A percentile compares a stretch with the other conserved stretches of the same genome.
phyloP scores from a whole-genome alignment of 1,284 basidiomycete species.

The Rhodotorula glutinis region DNA sequence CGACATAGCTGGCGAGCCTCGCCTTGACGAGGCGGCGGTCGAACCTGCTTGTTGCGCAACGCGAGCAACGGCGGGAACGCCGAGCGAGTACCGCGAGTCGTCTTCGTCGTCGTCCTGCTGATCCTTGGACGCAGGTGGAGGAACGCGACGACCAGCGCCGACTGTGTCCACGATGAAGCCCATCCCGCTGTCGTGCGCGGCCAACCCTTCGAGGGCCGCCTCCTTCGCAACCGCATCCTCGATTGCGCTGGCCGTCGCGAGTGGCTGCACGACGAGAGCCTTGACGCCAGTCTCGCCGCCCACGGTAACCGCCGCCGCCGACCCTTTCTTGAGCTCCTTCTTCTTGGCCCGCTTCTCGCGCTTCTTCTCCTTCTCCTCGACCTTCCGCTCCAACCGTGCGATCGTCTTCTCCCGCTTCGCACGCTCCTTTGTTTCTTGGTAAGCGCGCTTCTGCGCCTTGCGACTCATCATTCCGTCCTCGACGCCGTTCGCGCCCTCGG shows the following conservation, averaged over 20 bases:
- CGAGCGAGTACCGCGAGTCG: conserved; percentile 34
- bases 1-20: neutral
- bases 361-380: conserved; percentile 23
- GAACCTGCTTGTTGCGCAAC: neutral
- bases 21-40: neutral
- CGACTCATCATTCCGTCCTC: conserved; percentile 3
- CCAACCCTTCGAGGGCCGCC: conserved; percentile 3
- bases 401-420: conserved; percentile 19
- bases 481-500: neutral
- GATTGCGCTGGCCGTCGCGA: conserved; percentile 1
- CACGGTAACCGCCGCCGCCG: neutral
- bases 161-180: conserved; percentile 13
- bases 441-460: conserved; percentile 18
- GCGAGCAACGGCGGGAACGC: conserved; percentile 5
- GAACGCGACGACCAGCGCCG: neutral
- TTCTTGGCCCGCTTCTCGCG: conserved; percentile 3
- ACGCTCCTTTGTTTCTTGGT: conserved; percentile 21
- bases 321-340: conserved; percentile 1
- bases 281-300: neutral
- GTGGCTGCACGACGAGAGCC: neutral
- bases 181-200: neutral
- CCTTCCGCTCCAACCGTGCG: conserved; percentile 21
- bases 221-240: conserved; percentile 14
- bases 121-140: neutral
- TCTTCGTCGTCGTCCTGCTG: conserved; percentile 13